Percentiles rank a stretch among this genome's conserved stretches.
phyloP scores from a whole-genome alignment of 164 flowering plant species.

The Vitis rotundifolia region DNA sequence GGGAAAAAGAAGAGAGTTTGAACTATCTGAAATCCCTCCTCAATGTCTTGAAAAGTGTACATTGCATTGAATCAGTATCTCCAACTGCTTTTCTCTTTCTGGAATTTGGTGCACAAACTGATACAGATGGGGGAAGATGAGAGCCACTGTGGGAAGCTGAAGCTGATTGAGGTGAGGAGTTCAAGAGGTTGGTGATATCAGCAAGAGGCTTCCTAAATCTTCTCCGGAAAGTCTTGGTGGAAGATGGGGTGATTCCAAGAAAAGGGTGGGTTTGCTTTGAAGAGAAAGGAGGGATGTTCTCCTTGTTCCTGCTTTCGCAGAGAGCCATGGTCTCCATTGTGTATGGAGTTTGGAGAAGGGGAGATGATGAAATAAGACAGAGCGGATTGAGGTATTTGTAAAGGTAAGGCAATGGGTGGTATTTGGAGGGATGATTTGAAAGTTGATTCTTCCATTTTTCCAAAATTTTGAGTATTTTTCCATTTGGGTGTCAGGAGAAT shows the following conservation, averaged over 20 bases:
- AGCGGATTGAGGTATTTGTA: background rate
- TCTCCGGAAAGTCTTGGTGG: slow-evolving; percentile 6
- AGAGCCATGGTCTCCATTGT: background rate
- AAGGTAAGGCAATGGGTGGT: background rate
- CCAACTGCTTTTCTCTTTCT: slow-evolving; percentile 15
- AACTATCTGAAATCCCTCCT: slow-evolving; percentile 27
- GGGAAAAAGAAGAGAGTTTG: background rate
- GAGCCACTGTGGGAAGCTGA: background rate
- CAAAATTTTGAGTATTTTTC: no score
- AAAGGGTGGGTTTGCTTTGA: background rate
- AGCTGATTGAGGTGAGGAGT: background rate
- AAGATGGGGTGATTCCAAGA: slow-evolving; percentile 1
- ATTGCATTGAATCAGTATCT: background rate
- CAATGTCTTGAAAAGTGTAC: slow-evolving; percentile 3
- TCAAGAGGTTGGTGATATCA: slow-evolving; percentile 20
- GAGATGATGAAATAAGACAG: slow-evolving; percentile 1
- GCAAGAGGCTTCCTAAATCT: slow-evolving; percentile 22
- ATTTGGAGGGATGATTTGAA: no score
- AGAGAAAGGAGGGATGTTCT: slow-evolving; percentile 8
- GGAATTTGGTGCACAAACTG: background rate
- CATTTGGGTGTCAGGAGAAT: no score
- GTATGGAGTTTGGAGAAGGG: no score
- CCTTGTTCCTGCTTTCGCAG: slow-evolving; percentile 10
- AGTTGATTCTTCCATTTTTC: no score
- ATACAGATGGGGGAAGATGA: background rate